Evolutionary conservation across 2,329 filamentous ascomycete genomes (phyloP).

Genomic region (Fusarium xylarioides): DNA sequence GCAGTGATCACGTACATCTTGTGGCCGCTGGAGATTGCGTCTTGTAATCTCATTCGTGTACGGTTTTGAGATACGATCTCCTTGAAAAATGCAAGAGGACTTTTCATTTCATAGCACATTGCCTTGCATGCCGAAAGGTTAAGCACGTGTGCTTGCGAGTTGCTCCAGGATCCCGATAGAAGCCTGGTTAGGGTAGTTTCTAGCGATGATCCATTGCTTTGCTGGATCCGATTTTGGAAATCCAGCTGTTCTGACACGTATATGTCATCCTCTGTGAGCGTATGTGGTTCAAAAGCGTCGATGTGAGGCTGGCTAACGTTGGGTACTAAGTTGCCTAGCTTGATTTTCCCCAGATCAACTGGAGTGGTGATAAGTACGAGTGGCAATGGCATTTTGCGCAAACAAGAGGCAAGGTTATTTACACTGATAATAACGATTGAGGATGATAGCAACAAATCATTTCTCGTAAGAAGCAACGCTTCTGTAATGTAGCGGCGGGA

Average conservation of each 20-base stretch:
- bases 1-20: not conserved
- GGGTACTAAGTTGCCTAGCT: not conserved
- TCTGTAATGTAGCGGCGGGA: too few species aligned
- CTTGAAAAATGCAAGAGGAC: not conserved
- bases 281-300: not conserved
- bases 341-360: not conserved
- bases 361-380: not conserved
- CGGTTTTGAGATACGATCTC: not conserved
- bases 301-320: not conserved
- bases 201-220: fast-evolving
- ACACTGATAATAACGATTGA: too few species aligned
- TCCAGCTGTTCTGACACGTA: not conserved
- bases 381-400: fast-evolving
- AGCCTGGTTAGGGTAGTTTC: fast-evolving
- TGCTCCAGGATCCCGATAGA: not conserved
- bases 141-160: fast-evolving
- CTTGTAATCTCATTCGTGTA: not conserved
- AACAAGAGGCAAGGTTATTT: too few species aligned
- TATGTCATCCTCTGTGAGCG: fast-evolving
- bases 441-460: too few species aligned
- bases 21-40: not conserved
- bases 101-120: not conserved
- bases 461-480: too few species aligned
- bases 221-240: not conserved
- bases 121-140: not conserved